phyloP scores from a whole-genome alignment of 768 basidiomycete species.

The Psilocybe cyanescens region DNA sequence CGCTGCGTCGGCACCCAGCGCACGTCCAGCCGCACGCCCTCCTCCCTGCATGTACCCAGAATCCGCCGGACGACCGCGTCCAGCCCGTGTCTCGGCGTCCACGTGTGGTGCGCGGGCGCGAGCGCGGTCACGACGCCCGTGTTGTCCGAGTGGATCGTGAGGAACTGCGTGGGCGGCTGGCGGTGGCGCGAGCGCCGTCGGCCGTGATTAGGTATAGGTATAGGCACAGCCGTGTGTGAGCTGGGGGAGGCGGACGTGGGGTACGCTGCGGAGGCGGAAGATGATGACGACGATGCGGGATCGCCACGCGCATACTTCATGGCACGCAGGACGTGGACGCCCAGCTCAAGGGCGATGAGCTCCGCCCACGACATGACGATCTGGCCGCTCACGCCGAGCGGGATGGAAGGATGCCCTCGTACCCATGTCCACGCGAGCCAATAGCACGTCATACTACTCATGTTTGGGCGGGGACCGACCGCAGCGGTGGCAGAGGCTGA shows the following conservation, averaged over 20 bases:
- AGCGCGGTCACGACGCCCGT: constrained; percentile 32
- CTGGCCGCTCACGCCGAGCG: constrained; percentile 21
- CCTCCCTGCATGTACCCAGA: constrained; percentile 27
- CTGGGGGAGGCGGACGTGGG: too few relatives aligned
- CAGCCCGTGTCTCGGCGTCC: constrained; percentile 27
- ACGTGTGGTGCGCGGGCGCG: constrained; percentile 4
- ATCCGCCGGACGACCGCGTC: constrained; percentile 29
- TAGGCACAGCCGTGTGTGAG: too few relatives aligned
- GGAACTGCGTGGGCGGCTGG: neutral
- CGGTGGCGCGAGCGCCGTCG: too few relatives aligned
- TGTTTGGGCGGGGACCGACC: neutral
- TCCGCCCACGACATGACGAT: constrained; percentile 46
- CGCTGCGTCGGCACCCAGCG: constrained; percentile 28
- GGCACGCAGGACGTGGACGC: constrained; percentile 28
- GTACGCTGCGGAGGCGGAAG: too few relatives aligned
- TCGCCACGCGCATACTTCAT: constrained; percentile 5
- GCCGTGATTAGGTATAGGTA: too few relatives aligned
- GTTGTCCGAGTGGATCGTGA: constrained; percentile 38
- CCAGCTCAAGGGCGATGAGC: constrained; percentile 43
- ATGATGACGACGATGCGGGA: too few relatives aligned
- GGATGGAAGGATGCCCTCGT: constrained; percentile 23
- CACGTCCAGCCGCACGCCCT: constrained; percentile 18
- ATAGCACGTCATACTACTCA: neutral
- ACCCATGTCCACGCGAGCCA: constrained; percentile 41
- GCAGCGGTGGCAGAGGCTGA: neutral